phyloP scores from a whole-genome alignment of 441 rosid species.

The Populus hybrid region DNA sequence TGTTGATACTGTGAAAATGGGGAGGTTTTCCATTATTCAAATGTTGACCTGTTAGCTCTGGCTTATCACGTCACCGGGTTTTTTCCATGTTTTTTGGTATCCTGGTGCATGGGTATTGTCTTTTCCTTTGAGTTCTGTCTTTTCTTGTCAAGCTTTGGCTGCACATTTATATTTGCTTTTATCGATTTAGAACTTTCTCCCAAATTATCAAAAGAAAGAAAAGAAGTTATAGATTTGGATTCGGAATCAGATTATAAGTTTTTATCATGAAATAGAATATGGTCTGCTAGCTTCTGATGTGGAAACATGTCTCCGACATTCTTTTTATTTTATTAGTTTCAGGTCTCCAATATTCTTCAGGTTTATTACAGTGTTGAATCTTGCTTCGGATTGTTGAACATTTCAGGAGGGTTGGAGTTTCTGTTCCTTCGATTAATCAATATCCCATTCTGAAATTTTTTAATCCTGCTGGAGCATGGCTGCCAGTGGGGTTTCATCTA shows the following conservation, averaged over 20 bases:
- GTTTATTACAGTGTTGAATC: slow-evolving; percentile 37
- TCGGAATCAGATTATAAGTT: not conserved
- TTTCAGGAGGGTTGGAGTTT: slow-evolving; percentile 22
- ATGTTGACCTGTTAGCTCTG: not conserved
- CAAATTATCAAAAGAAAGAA: not conserved
- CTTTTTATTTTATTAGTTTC: not conserved
- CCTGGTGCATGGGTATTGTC: not conserved
- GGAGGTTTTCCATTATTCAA: not conserved
- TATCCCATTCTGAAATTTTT: slow-evolving; percentile 19
- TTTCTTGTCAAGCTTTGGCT: not conserved
- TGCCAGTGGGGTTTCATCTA: slow-evolving; percentile 37
- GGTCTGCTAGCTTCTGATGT: not conserved
- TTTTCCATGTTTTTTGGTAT: not conserved
- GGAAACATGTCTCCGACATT: not conserved
- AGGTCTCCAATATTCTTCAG: slow-evolving; percentile 17
- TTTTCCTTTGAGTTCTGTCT: not conserved
- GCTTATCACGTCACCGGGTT: not conserved
- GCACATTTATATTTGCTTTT: not conserved
- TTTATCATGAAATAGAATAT: not conserved
- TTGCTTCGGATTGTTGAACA: slow-evolving; percentile 25
- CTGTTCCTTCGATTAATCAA: slow-evolving; percentile 9
- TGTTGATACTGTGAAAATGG: not conserved
- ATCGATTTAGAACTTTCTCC: not conserved
- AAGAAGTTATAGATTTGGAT: not conserved
- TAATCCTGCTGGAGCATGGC: slow-evolving; percentile 42